These are phyloP conservation scores for Bothriochloa decipiens DNA, from an alignment of 176 grass and related monocot genomes.

Conservation along the genomic window DNA sequence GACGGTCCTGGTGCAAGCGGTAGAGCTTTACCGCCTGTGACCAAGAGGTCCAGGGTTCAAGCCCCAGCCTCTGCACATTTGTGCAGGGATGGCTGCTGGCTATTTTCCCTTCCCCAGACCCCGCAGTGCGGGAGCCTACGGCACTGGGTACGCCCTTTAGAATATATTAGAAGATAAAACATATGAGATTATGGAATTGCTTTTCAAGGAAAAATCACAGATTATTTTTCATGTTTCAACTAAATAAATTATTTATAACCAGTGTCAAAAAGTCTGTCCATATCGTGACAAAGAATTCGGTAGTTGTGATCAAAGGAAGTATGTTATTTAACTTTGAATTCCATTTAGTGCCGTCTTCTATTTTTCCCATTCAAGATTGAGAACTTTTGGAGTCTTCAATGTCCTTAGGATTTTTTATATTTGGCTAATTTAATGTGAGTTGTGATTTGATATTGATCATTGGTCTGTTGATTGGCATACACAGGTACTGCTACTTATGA, in stretches of 20 bases:
- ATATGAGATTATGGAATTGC: neutral
- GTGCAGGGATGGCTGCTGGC: no score
- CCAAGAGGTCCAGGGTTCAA: no score
- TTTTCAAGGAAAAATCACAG: neutral
- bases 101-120: no score
- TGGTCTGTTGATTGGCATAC: slow-evolving; percentile 9
- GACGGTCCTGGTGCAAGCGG: no score
- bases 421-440: neutral
- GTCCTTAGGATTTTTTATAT: neutral
- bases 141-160: no score
- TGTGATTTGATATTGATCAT: neutral
- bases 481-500: slow-evolving; percentile 92
- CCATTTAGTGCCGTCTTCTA: neutral
- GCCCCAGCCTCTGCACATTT: no score
- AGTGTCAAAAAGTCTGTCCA: neutral
- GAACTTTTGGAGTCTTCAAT: neutral
- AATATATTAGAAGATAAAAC: neutral
- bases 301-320: neutral
- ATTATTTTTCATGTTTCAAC: neutral
- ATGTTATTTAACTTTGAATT: slow-evolving; percentile 23
- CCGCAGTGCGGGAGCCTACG: no score
- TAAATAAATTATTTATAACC: neutral
- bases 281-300: neutral
- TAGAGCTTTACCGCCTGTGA: no score
- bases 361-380: neutral